These are phyloP conservation scores for Triadica sebifera DNA, from an alignment of 345 rosid genomes.

Conservation along the genomic window DNA sequence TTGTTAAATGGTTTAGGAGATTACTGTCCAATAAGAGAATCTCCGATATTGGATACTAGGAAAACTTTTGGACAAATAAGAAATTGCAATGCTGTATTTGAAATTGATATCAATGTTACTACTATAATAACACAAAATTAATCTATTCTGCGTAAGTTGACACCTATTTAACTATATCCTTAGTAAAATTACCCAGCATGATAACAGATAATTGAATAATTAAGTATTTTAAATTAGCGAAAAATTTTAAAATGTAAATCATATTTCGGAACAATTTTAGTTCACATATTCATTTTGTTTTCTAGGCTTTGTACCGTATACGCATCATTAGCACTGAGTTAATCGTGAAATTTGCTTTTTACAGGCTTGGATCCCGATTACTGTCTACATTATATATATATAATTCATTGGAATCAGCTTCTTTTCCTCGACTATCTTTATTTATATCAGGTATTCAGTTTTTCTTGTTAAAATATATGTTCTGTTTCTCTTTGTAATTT, in stretches of 20 bases:
- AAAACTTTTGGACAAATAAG: not conserved
- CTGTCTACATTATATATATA: too few species aligned
- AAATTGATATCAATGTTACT: too few species aligned
- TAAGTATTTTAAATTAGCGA: not conserved
- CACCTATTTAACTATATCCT: too few species aligned
- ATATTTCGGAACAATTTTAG: not conserved
- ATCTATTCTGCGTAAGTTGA: too few species aligned
- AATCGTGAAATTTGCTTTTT: too few species aligned
- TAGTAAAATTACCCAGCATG: too few species aligned
- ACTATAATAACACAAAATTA: too few species aligned
- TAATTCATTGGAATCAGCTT: not conserved
- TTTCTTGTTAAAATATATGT: not conserved
- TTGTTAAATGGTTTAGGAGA: not conserved
- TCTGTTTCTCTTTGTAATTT: not conserved
- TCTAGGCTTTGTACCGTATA: not conserved
- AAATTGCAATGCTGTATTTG: too few species aligned
- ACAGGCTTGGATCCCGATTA: not conserved
- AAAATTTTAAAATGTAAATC: not conserved
- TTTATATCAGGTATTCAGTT: constrained; percentile 4
- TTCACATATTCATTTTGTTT: not conserved
- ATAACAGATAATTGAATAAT: too few species aligned
- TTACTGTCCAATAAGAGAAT: not conserved
- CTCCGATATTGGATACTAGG: not conserved
- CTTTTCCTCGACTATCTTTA: not conserved
- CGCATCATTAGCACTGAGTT: not conserved